Conservation (phyloP, 2,329 filamentous ascomycete species). For the Colletotrichum endophyticum region DNA sequence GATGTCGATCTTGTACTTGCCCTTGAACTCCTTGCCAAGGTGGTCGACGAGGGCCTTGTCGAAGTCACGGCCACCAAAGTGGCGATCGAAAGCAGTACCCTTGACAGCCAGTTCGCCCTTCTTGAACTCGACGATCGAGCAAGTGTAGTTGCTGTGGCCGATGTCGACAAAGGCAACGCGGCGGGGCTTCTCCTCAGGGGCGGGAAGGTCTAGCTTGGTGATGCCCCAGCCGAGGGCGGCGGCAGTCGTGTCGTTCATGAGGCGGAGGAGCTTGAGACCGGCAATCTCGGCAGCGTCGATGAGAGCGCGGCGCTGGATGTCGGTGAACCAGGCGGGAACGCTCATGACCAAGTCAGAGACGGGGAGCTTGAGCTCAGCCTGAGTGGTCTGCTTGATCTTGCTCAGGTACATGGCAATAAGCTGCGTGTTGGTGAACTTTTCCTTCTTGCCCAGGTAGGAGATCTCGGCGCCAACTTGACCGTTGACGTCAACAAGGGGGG, state of each 20-base stretch:
- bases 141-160: conserved; percentile 95
- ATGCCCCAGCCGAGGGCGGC: conserved; percentile 96
- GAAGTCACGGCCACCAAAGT: conserved; percentile 97
- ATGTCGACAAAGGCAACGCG: conserved; percentile 93
- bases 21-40: conserved; percentile 94
- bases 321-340: conserved; percentile 96
- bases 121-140: conserved; percentile 92
- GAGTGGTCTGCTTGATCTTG: conserved; percentile 90
- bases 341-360: conserved; percentile 94
- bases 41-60: conserved; percentile 95
- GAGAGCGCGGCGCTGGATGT: conserved; percentile 86
- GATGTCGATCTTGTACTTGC: conserved; percentile 98
- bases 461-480: conserved; percentile 96
- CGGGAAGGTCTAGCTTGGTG: conserved; percentile 93
- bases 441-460: conserved; percentile 90
- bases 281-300: conserved; percentile 94
- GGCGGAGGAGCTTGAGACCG: conserved; percentile 86
- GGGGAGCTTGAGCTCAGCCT: conserved; percentile 85
- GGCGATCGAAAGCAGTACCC: conserved; percentile 89
- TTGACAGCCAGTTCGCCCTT: conserved; percentile 97
- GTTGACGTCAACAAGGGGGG: conserved; percentile 85
- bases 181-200: conserved; percentile 87
- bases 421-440: conserved; percentile 93
- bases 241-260: conserved; percentile 98
- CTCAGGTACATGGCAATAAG: conserved; percentile 93